phyloP scores from a whole-genome alignment of 164 flowering plant species.

The Berberis thunbergii region DNA sequence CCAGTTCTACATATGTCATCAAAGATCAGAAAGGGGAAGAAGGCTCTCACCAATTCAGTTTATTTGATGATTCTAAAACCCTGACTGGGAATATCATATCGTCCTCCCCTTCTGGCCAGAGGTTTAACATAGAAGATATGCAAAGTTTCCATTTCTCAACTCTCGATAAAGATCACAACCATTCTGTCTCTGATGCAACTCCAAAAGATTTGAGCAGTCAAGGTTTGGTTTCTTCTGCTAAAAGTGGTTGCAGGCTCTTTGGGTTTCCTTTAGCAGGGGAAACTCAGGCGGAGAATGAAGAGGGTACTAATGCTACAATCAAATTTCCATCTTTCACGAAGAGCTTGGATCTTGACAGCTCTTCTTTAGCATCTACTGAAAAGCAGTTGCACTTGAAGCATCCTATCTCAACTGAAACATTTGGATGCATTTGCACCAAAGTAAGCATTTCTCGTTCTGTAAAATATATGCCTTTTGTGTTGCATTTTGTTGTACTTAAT shows the following conservation, averaged over 20 bases:
- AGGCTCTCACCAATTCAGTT: slow-evolving; percentile 54
- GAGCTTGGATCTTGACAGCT: slow-evolving; percentile 14
- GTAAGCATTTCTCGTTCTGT: slow-evolving; percentile 29
- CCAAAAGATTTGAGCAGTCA: slow-evolving; percentile 19
- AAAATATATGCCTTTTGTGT: slow-evolving; percentile 18
- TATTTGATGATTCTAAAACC: slow-evolving; percentile 7
- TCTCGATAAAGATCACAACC: slow-evolving; percentile 16
- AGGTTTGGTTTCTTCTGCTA: slow-evolving; percentile 18
- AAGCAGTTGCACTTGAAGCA: slow-evolving; percentile 27
- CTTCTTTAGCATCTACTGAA: slow-evolving; percentile 19
- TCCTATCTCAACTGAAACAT: slow-evolving; percentile 22
- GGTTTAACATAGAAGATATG: slow-evolving; percentile 7
- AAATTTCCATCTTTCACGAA: slow-evolving; percentile 18
- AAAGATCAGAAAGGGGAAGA: slow-evolving; percentile 16
- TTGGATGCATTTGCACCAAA: slow-evolving; percentile 43
- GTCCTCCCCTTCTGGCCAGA: slow-evolving; percentile 9
- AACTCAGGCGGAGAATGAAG: slow-evolving; percentile 17
- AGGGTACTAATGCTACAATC: slow-evolving; percentile 6
- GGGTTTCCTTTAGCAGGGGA: slow-evolving; percentile 73
- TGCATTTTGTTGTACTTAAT: slow-evolving; percentile 16
- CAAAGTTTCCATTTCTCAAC: slow-evolving; percentile 11
- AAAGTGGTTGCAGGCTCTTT: slow-evolving; percentile 69
- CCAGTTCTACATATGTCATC: slow-evolving; percentile 7
- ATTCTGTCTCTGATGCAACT: slow-evolving; percentile 6
- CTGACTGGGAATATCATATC: slow-evolving; percentile 11